Evolutionary conservation across 2,329 filamentous ascomycete species (phyloP), one percentile per base, ranked within the genome.

Genomic region (Verruconis gallopava): DNA sequence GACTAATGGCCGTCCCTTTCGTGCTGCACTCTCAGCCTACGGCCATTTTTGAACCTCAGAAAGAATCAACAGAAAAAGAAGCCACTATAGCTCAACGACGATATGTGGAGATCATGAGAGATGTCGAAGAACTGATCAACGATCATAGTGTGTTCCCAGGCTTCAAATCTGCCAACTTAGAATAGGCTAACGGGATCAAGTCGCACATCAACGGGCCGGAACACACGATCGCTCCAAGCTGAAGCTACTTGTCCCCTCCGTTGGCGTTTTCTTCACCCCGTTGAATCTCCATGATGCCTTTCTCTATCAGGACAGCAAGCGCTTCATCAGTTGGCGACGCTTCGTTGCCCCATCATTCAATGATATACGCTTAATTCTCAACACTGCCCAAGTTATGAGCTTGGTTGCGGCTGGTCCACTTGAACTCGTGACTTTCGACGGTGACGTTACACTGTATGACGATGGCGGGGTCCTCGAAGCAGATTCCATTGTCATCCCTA

Each of bases 291-390:
- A 89, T 55, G 84, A 86, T 38, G 89, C 89, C 4, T 96, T 96
- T 65, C 79, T 79, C 50, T 89, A 84, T 61, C 91, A 96, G 62
- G 91, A 98, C 59, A 65, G 72, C 45, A 79, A 79, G 49, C 78
- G 91, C 4, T 82, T 80, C 60, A 98, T 98, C 54, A 93, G 85
- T 20, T 85, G 81, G 2, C 74, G 91, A 18, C 79, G 91, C 46
- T 96, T 95, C 57, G 91, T 98, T 2, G 83, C 89, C 1, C 91
- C 91, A 0, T 93, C 85, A 1, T 98, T 98, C 72, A 98, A 98
- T 63, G 91, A 98, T 57, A 78, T 98, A 45, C 79, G 91, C 2
- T 71, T 95, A 18, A 81, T 93, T 40, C 75, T 98, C 51, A 98
- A 98, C 64, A 91, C 91, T 30, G 88, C 91, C 14, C 91, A 98